Evolutionary conservation across 2,329 filamentous ascomycete species (phyloP).

Genomic region (Fusarium transvaalense): DNA sequence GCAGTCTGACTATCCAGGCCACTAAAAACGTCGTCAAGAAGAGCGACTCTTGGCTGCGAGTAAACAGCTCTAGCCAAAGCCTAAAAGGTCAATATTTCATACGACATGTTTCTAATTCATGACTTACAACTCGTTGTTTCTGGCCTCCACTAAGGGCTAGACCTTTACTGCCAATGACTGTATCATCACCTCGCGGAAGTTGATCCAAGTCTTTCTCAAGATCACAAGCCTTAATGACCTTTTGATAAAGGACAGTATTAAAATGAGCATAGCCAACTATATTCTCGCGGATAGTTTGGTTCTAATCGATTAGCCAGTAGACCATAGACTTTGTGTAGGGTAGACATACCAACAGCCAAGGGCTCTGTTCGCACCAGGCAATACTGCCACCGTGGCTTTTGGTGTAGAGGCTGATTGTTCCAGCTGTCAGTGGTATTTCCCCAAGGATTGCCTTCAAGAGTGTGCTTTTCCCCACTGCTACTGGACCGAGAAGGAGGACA

Average conservation of each 20-base stretch:
- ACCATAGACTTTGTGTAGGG: background rate
- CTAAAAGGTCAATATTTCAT: constrained; percentile 37
- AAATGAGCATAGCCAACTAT: constrained; percentile 50
- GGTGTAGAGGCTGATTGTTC: constrained; percentile 32
- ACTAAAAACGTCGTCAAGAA: constrained; percentile 57
- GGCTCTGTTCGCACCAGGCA: constrained; percentile 53
- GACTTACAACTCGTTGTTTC: constrained; percentile 56
- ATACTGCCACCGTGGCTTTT: constrained; percentile 17
- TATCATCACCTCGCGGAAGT: constrained; percentile 54
- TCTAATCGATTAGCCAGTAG: constrained; percentile 35
- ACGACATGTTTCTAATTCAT: background rate
- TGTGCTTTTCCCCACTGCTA: constrained; percentile 61
- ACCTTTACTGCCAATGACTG: constrained; percentile 59
- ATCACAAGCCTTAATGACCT: constrained; percentile 49
- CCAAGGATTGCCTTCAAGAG: constrained; percentile 57
- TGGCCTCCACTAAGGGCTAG: constrained; percentile 62
- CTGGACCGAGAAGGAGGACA: constrained; percentile 58
- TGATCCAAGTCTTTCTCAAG: constrained; percentile 52
- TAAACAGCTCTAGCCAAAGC: constrained; percentile 57
- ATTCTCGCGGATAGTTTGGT: constrained; percentile 53
- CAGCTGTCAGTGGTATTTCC: constrained; percentile 45
- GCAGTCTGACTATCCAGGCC: constrained; percentile 55
- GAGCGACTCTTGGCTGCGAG: constrained; percentile 48
- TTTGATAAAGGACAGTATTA: constrained; percentile 45
- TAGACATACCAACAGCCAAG: constrained; percentile 51